Evolutionary conservation across 306 rosid genomes (phyloP), one percentile per base, ranked within the genome.

Genomic region (Begonia fuchsioides): DNA sequence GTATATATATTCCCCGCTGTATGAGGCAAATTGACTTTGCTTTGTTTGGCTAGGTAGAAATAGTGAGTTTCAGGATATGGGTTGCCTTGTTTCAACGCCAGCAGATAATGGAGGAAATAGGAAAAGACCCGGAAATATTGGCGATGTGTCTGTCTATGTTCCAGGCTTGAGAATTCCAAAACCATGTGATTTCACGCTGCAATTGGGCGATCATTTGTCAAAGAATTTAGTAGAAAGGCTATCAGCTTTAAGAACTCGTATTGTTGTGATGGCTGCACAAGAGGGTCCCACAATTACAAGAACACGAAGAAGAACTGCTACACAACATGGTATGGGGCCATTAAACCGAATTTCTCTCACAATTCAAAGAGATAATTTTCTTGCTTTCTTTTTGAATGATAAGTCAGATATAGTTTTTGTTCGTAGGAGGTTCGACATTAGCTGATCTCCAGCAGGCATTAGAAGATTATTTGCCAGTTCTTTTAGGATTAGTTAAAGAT

Each of bases 131-230:
- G 79, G 87, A 53, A 90, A 86, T 68, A 90, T 85, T 35, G 98
- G 98, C 51, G 97, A 90, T 11, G 82, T 90, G 65, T 90, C 87
- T 16, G 93, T 79, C 18, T 90, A 90, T 62, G 95, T 85, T 74
- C 95, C 98, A 35, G 98, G 95, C 73, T 54, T 90, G 61, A 73
- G 98, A 55, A 79, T 85, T 66, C 95, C 98, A 43, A 85, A 77
- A 75, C 85, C 94, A 41, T 93, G 76, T 60, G 98, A 90, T 77
- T 85, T 85, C 83, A 50, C 76, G 32, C 83, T 71, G 39, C 46
- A 76, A 49, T 81, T 85, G 32, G 81, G 82, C 45, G 87, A 85
- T 62, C 65, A 62, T 71, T 72, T 85, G 58, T 81, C 94, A 52
- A 90, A 90, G 79, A 90, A 65, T 59, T 66, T 77, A 63, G 77